Percentiles rank a stretch among this genome's conserved stretches.
These are phyloP conservation scores for Huiozyma sinensis DNA, from an alignment of 805 yeast genomes.

Conservation along the genomic window DNA sequence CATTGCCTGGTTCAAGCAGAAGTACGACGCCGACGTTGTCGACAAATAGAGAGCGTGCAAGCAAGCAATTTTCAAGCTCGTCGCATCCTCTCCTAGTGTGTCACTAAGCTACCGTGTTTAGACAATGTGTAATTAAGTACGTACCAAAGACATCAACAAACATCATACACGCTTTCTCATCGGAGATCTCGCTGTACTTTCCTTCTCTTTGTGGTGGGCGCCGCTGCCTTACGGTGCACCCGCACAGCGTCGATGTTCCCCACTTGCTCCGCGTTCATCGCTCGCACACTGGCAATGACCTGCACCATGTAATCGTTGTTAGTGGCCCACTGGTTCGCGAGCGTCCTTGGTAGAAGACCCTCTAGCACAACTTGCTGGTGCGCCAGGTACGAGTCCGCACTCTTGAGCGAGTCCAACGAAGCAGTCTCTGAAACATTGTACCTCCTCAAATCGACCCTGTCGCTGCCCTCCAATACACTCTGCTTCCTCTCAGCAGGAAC, in stretches of 20 bases:
- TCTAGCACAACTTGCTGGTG: constrained; percentile 31
- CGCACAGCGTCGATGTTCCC: constrained; percentile 31
- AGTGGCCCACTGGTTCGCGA: constrained; percentile 30
- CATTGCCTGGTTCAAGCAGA: constrained; percentile 98
- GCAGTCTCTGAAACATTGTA: not conserved
- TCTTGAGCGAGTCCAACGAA: not conserved
- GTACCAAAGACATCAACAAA: not conserved
- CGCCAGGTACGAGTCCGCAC: constrained; percentile 21
- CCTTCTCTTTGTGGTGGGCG: constrained; percentile 19
- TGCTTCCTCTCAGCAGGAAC: not conserved
- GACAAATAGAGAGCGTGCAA: constrained; percentile 42
- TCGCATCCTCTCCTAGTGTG: not conserved
- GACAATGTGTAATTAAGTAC: not conserved
- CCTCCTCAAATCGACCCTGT: not conserved
- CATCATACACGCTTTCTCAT: constrained; percentile 22
- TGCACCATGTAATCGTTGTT: constrained; percentile 28
- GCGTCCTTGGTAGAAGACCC: constrained; percentile 25
- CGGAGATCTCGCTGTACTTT: constrained; percentile 34
- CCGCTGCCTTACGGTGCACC: constrained; percentile 20
- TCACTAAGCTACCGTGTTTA: not conserved
- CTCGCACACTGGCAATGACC: constrained; percentile 11
- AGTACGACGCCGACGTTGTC: constrained; percentile 97
- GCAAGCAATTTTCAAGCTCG: too few species aligned
- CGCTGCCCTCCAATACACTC: not conserved
- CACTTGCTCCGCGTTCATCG: constrained; percentile 1